These are phyloP conservation scores for Tetraselmis striata DNA, from an alignment of 139 green algal genomes.

Conservation along the genomic window DNA sequence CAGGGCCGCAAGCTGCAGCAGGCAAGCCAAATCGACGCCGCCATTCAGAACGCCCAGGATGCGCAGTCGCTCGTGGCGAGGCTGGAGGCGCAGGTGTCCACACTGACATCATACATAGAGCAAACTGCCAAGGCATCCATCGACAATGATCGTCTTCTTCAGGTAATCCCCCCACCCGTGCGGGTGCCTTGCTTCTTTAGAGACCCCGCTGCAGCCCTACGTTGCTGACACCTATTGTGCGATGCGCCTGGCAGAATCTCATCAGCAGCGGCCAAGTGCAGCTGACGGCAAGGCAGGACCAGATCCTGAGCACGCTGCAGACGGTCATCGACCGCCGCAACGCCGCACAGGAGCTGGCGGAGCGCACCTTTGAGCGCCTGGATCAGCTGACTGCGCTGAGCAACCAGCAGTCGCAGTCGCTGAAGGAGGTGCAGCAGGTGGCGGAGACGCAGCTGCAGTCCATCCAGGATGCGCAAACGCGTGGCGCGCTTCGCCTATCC, in stretches of 20 bases:
- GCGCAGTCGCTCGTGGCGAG: not conserved
- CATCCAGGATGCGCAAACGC: slow-evolving; percentile 46
- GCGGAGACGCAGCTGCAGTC: slow-evolving; percentile 41
- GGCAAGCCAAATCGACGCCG: not conserved
- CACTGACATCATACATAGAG: slow-evolving; percentile 18
- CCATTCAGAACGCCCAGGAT: not conserved
- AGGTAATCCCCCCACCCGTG: slow-evolving; percentile 41
- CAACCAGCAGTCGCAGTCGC: slow-evolving; percentile 36
- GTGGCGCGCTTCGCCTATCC: slow-evolving; percentile 41
- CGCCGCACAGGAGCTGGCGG: slow-evolving; percentile 23
- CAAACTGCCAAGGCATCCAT: slow-evolving; percentile 25
- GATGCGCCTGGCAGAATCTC: slow-evolving; percentile 45
- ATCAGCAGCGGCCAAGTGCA: slow-evolving; percentile 50
- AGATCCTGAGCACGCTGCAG: slow-evolving; percentile 42
- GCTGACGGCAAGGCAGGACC: slow-evolving; percentile 41
- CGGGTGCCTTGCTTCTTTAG: slow-evolving; percentile 37
- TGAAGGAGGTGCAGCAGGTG: slow-evolving; percentile 35
- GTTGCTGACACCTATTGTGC: no score
- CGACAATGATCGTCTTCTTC: slow-evolving; percentile 31
- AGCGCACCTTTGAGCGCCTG: slow-evolving; percentile 4
- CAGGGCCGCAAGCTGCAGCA: not conserved
- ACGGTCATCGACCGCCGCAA: slow-evolving; percentile 61
- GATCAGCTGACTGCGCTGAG: not conserved
- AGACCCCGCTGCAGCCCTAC: no score
- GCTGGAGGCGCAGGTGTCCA: slow-evolving; percentile 14